Evolutionary conservation across 805 yeast genomes (phyloP).

Genomic region (Myxozyma geophila): DNA sequence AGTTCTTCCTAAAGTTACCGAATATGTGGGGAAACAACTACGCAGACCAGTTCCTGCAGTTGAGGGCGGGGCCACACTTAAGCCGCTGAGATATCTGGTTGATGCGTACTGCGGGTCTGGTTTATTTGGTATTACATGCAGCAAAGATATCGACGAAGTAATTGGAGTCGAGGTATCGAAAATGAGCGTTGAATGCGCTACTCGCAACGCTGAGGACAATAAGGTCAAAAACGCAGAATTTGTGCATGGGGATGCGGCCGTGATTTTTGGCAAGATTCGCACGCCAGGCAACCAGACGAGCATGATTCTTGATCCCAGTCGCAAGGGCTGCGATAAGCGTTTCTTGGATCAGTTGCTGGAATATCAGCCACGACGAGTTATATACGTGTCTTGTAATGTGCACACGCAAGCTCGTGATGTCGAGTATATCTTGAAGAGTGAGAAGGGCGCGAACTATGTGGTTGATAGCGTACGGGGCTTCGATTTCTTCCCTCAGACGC

Average conservation of each 20-base stretch:
- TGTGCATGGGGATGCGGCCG: slow-evolving; percentile 90
- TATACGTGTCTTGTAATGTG: slow-evolving; percentile 96
- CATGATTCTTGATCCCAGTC: slow-evolving; percentile 93
- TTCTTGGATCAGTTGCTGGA: slow-evolving; percentile 84
- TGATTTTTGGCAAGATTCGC: slow-evolving; percentile 72
- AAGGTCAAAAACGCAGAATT: slow-evolving; percentile 78
- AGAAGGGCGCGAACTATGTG: slow-evolving; percentile 60
- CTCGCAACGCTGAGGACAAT: slow-evolving; percentile 75
- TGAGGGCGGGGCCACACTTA: neutral
- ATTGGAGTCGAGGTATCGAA: slow-evolving; percentile 94
- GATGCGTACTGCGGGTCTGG: slow-evolving; percentile 98
- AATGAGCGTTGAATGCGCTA: slow-evolving; percentile 87
- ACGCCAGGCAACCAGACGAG: slow-evolving; percentile 79
- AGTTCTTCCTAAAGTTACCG: slow-evolving; percentile 80
- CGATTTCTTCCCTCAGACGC: slow-evolving; percentile 95
- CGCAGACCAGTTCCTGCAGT: slow-evolving; percentile 45
- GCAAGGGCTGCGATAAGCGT: slow-evolving; percentile 92
- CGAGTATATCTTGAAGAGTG: slow-evolving; percentile 74
- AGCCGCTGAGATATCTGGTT: slow-evolving; percentile 61
- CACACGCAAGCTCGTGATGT: slow-evolving; percentile 96
- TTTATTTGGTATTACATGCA: slow-evolving; percentile 84
- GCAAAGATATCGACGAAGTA: slow-evolving; percentile 77
- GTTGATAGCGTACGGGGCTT: slow-evolving; percentile 89
- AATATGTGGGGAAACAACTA: slow-evolving; percentile 76
- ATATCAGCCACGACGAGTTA: slow-evolving; percentile 81